Percentiles rank a stretch among this genome's conserved stretches.
Conservation (phyloP, 257 asterid genomes). For the Primulina huaijiensis region DNA sequence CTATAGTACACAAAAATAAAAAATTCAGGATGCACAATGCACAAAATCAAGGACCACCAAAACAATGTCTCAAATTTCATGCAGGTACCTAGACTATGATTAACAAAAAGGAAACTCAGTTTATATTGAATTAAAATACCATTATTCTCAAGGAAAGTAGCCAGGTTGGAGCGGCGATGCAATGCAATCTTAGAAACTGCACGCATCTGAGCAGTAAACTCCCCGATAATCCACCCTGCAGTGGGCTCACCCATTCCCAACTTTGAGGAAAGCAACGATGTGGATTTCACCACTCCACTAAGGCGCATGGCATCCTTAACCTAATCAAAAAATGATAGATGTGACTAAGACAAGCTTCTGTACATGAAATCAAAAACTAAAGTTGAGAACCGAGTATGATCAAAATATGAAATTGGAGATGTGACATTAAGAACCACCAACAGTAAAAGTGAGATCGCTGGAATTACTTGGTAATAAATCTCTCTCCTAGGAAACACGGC, state of each 20-base stretch:
- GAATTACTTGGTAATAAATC: constrained; percentile 79
- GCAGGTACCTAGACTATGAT: constrained; percentile 7
- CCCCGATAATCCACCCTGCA: constrained; percentile 86
- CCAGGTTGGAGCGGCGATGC: constrained; percentile 88
- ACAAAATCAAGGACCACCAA: background rate
- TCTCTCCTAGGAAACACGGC: constrained; percentile 82
- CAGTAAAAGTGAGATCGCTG: constrained; percentile 18
- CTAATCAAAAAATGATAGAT: constrained; percentile 37
- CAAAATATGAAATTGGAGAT: constrained; percentile 19
- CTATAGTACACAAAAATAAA: background rate
- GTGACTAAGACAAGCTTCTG: constrained; percentile 18
- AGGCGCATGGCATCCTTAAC: constrained; percentile 93
- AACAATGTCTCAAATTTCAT: constrained; percentile 7
- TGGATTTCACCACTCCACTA: constrained; percentile 87
- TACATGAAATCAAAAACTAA: background rate
- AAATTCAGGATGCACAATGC: constrained; percentile 6
- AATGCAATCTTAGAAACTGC: constrained; percentile 94
- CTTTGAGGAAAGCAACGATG: constrained; percentile 61
- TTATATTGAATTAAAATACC: constrained; percentile 40
- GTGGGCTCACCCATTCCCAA: constrained; percentile 82
- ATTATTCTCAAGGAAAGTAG: constrained; percentile 73
- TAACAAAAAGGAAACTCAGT: background rate
- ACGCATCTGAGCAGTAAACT: constrained; percentile 93
- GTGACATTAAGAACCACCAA: constrained; percentile 6
- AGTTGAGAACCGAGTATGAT: constrained; percentile 16